Percentiles rank a stretch among this genome's conserved stretches.
Conservation (phyloP, 805 yeast genomes). For the Zygosaccharomyces bisporus region DNA sequence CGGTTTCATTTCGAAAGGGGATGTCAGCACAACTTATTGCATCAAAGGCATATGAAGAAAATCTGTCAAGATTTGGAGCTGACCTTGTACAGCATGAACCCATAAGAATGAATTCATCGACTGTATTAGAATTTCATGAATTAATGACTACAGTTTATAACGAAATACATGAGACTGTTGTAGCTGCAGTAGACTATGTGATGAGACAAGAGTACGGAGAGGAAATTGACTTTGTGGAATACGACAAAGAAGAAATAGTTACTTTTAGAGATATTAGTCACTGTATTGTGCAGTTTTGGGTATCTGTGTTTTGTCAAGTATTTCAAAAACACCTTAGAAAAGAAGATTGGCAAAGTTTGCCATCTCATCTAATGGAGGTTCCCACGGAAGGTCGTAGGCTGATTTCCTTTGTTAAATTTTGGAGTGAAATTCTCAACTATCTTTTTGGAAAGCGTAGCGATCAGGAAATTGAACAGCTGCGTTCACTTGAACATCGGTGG, state of each 20-base stretch:
- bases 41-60: slow-evolving; percentile 38
- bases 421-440: slow-evolving; percentile 45
- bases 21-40: slow-evolving; percentile 51
- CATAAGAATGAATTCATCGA: neutral
- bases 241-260: slow-evolving; percentile 37
- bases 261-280: slow-evolving; percentile 43
- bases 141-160: slow-evolving; percentile 19
- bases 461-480: slow-evolving; percentile 24
- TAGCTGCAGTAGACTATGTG: slow-evolving; percentile 47
- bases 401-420: slow-evolving; percentile 44
- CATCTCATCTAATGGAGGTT: slow-evolving; percentile 17
- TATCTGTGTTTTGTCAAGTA: slow-evolving; percentile 55
- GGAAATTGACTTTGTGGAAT: slow-evolving; percentile 51
- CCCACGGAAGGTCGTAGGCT: slow-evolving; percentile 37
- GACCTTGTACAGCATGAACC: neutral
- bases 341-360: slow-evolving; percentile 28
- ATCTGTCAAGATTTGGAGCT: slow-evolving; percentile 17
- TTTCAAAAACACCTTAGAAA: slow-evolving; percentile 34
- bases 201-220: slow-evolving; percentile 54
- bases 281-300: slow-evolving; percentile 45
- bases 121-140: slow-evolving; percentile 3
- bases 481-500: slow-evolving; percentile 9
- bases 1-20: slow-evolving; percentile 47
- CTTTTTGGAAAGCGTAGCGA: slow-evolving; percentile 41
- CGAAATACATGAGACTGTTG: slow-evolving; percentile 42